phyloP scores from a whole-genome alignment of 306 rosid species.

The Castanea crenata region DNA sequence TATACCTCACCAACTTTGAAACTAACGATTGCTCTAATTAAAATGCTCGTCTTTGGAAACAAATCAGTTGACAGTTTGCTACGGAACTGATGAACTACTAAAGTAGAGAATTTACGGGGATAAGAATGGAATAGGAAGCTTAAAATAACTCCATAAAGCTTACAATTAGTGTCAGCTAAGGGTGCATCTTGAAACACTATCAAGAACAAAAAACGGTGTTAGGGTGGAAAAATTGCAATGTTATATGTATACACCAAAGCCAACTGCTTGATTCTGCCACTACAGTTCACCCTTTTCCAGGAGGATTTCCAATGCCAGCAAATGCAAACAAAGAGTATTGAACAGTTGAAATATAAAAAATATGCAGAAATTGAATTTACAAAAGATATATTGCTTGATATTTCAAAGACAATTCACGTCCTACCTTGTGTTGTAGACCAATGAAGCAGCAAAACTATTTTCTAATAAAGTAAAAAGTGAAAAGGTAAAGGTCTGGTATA shows the following conservation, averaged over 20 bases:
- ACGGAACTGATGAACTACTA: background rate
- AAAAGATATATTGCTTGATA: background rate
- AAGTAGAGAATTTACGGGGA: background rate
- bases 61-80: background rate
- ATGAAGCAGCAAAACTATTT: background rate
- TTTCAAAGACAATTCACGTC: background rate
- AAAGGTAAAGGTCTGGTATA: conserved; percentile 4
- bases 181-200: background rate
- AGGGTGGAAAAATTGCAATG: conserved; percentile 4
- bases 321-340: background rate
- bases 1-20: background rate
- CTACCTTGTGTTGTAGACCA: background rate
- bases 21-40: background rate
- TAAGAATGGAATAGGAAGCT: background rate
- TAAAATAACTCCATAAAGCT: background rate
- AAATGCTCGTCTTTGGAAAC: background rate
- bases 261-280: background rate
- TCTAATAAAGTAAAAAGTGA: background rate
- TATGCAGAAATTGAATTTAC: background rate
- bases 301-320: background rate
- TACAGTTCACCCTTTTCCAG: background rate
- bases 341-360: background rate
- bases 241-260: background rate
- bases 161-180: background rate
- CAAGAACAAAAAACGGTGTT: background rate